These are phyloP conservation scores for Gnomoniopsis sp. DNA, from an alignment of 2,329 filamentous ascomycete genomes.

Conservation along the genomic window DNA sequence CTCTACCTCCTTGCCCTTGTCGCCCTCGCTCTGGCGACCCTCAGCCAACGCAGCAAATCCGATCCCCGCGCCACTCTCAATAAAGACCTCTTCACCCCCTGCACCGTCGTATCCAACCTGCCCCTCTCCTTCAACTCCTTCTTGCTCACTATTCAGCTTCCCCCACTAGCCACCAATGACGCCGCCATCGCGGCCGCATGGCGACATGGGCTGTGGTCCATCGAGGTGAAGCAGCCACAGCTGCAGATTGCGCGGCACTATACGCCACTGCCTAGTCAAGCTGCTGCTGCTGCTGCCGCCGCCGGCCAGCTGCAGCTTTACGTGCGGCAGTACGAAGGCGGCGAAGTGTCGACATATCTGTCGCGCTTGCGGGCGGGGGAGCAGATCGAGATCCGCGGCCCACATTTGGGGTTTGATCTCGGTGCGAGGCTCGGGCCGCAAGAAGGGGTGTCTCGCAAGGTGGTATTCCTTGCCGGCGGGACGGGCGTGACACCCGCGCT, in stretches of 20 bases:
- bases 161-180: constrained; percentile 24
- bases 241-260: constrained; percentile 90
- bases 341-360: constrained; percentile 84
- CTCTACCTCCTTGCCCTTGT: background rate
- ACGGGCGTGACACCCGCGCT: constrained; percentile 90
- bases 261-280: constrained; percentile 70
- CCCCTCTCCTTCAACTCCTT: constrained; percentile 64
- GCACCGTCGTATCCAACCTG: constrained; percentile 59
- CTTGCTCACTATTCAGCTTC: constrained; percentile 61
- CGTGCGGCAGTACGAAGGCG: constrained; percentile 72
- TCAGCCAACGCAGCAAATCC: background rate
- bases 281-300: constrained; percentile 26
- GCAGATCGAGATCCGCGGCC: constrained; percentile 73
- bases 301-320: constrained; percentile 59
- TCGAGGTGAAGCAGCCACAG: constrained; percentile 92
- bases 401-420: constrained; percentile 65
- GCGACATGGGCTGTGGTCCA: constrained; percentile 72
- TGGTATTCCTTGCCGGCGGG: constrained; percentile 86
- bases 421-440: constrained; percentile 21
- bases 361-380: constrained; percentile 60
- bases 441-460: constrained; percentile 30
- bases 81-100: constrained; percentile 59
- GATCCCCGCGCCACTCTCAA: constrained; percentile 42
- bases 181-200: constrained; percentile 39
- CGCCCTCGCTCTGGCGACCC: background rate